Conservation (phyloP, 139 green algal genomes). For the Coccomyxa sp. region DNA sequence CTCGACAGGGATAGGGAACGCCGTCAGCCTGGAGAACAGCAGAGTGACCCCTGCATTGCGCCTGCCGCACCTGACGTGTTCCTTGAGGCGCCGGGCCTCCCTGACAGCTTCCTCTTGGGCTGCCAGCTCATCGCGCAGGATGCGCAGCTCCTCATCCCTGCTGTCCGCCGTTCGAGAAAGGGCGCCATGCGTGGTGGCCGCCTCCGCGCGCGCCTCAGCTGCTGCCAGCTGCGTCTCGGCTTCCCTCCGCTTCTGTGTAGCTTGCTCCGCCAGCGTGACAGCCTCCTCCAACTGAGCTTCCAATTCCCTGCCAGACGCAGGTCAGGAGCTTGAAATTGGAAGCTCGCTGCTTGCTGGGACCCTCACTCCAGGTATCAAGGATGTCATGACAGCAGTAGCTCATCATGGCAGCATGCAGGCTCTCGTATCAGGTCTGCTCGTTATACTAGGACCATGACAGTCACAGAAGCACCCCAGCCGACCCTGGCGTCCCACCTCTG, state of each 20-base stretch:
- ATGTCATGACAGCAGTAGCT: background rate
- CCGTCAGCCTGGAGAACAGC: background rate
- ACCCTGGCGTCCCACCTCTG: no score
- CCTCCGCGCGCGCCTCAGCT: background rate
- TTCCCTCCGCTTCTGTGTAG: background rate
- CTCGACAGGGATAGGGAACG: background rate
- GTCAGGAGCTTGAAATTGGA: background rate
- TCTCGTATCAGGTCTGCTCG: background rate
- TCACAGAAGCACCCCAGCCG: no score
- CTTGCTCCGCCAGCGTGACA: background rate
- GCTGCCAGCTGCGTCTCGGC: background rate
- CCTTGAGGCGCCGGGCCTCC: conserved; percentile 6
- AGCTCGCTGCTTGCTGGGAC: background rate
- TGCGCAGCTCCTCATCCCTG: background rate
- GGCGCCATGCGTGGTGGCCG: background rate
- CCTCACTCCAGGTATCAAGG: background rate
- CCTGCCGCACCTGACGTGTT: background rate
- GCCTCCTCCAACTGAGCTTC: conserved; percentile 9
- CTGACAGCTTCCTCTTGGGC: background rate
- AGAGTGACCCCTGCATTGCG: background rate
- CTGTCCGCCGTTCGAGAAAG: no score
- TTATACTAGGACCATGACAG: no score
- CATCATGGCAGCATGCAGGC: background rate
- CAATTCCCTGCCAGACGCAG: background rate
- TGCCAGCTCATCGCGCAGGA: background rate